phyloP scores from a whole-genome alignment of 2,329 filamentous ascomycete genomes.

The Curvularia sp. region DNA sequence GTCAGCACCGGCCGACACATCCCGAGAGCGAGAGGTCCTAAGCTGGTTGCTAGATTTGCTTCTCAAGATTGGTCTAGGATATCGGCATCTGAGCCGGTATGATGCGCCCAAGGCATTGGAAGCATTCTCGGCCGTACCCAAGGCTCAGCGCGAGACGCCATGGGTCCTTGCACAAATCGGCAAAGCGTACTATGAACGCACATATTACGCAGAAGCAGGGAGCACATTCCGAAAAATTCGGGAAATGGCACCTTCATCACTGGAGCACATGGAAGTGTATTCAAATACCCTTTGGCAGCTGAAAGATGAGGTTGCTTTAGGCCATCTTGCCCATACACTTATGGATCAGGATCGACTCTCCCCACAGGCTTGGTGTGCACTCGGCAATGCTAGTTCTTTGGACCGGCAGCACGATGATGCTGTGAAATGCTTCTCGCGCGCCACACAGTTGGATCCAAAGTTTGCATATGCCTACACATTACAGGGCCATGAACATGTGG shows the following conservation, averaged over 20 bases:
- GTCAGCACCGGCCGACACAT: conserved; percentile 61
- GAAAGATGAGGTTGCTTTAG: conserved; percentile 88
- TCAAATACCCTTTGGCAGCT: conserved; percentile 99
- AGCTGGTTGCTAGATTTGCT: conserved; percentile 80
- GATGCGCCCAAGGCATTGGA: conserved; percentile 79
- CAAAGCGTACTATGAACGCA: conserved; percentile 89
- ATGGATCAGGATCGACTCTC: conserved; percentile 87
- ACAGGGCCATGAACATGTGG: conserved; percentile 93
- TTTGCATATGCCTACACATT: conserved; percentile 97
- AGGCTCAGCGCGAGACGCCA: conserved; percentile 82
- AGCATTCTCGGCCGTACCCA: conserved; percentile 73
- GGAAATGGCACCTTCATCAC: conserved; percentile 77
- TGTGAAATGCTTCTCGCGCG: conserved; percentile 90
- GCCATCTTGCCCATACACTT: conserved; percentile 89
- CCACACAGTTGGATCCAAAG: conserved; percentile 85
- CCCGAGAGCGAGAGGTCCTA: conserved; percentile 76
- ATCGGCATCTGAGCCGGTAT: conserved; percentile 79
- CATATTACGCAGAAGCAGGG: conserved; percentile 84
- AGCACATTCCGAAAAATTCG: conserved; percentile 83
- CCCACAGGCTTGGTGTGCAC: conserved; percentile 92
- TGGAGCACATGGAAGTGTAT: conserved; percentile 97
- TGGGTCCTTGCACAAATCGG: conserved; percentile 94
- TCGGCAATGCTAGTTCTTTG: conserved; percentile 94
- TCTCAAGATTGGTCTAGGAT: conserved; percentile 80
- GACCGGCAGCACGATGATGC: conserved; percentile 94